Evolutionary conservation across 2,329 filamentous ascomycete species (phyloP), one percentile per base, ranked within the genome.

Genomic region (Penicillium janthinellum): DNA sequence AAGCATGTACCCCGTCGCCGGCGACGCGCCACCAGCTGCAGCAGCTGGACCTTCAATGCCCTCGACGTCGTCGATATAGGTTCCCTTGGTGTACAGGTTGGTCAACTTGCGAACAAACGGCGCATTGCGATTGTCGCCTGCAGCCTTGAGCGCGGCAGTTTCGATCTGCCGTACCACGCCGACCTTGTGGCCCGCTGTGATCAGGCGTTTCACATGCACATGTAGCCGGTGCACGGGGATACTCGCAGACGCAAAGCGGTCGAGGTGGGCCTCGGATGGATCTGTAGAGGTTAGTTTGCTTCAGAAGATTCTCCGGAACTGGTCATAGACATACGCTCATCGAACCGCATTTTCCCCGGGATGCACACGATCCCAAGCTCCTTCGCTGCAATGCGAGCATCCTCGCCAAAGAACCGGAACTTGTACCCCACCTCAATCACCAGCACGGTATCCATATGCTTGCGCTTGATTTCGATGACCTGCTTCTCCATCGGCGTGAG

Each of bases 401-500:
- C 95, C 70, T 98, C 94, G 11, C 95, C 95, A 72, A 96, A 96
- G 79, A 99, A 96, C 37, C 90, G 88, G 78, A 96, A 99, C 74
- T 99, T 99, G 79, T 99, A 99, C 53, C 95, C 95, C 8, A 98
- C 95, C 74, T 99, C 94, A 54, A 98, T 88, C 12, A 98, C 90
- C 35, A 99, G 82, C 20, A 99, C 70, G 0, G 94, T 95, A 72
- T 98, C 95, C 79, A 92, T 84, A 73, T 98, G 88, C 67, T 94
- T 91, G 61, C 88, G 84, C 79, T 99, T 99, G 75, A 99, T 96
- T 17, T 96, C 93, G 5, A 99, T 83, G 59, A 96, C 90, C 70
- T 98, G 95, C 42, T 90, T 85, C 75, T 98, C 93, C 88, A 99
- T 90, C 0, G 95, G 95, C 0, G 95, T 99, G 61, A 99, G 84